A percentile compares a stretch with the other conserved stretches of the same genome.
Evolutionary conservation across 1,284 basidiomycete genomes (phyloP).

Genomic region (Leccinum subspadiceum): DNA sequence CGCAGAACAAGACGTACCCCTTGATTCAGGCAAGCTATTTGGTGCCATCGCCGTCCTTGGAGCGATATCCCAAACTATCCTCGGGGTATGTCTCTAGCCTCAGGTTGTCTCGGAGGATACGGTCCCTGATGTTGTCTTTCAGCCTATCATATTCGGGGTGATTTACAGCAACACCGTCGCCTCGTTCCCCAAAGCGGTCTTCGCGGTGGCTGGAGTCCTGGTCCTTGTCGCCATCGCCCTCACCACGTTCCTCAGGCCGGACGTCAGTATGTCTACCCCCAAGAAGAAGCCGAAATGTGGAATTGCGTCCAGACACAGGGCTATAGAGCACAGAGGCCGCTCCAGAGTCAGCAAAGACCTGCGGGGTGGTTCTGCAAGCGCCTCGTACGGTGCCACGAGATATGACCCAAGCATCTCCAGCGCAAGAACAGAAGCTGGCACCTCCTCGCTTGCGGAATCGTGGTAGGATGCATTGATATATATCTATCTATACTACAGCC

Average conservation of each 20-base stretch:
- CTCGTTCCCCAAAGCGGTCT: conserved; percentile 64
- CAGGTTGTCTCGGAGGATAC: background rate
- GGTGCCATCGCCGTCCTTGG: conserved; percentile 68
- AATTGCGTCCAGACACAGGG: conserved; percentile 12
- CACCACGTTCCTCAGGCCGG: conserved; percentile 51
- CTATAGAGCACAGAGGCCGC: conserved; percentile 45
- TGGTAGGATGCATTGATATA: background rate
- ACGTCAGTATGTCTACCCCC: conserved; percentile 22
- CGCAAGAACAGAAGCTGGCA: conserved; percentile 5
- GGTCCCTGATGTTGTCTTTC: conserved; percentile 10
- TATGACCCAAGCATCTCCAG: conserved; percentile 10
- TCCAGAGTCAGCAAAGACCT: conserved; percentile 59
- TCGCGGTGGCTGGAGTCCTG: conserved; percentile 53
- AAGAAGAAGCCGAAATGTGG: conserved; percentile 10
- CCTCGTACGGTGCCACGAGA: conserved; percentile 16
- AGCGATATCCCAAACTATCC: conserved; percentile 62
- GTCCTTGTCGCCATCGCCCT: conserved; percentile 47
- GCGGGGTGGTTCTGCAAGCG: conserved; percentile 29
- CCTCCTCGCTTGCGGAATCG: conserved; percentile 1
- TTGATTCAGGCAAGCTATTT: conserved; percentile 56
- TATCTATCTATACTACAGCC: background rate
- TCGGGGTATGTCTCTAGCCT: conserved; percentile 49
- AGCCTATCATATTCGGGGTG: conserved; percentile 71
- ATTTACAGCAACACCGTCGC: conserved; percentile 68
- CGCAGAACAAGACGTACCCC: conserved; percentile 25